Evolutionary conservation across 1,284 basidiomycete species (phyloP).

Genomic region (Cryptococcus sp.): DNA sequence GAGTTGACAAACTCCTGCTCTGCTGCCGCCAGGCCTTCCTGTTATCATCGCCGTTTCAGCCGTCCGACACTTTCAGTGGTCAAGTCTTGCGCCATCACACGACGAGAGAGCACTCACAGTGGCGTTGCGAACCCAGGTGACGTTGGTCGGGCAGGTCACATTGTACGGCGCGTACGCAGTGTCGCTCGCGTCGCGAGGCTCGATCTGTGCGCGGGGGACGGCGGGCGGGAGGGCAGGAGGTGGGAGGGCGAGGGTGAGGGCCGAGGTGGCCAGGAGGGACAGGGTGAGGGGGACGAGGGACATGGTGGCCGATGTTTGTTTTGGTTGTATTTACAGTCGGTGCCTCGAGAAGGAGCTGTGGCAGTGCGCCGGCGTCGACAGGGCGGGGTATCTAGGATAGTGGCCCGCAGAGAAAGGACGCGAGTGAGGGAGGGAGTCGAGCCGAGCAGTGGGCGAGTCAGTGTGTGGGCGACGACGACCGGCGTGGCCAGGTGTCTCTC

Average conservation of each 20-base stretch:
- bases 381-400: too few relatives aligned
- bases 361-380: conserved; percentile 1
- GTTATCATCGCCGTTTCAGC: background rate
- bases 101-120: conserved; percentile 30
- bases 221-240: too few relatives aligned
- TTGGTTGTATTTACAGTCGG: background rate
- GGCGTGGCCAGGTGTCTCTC: too few relatives aligned
- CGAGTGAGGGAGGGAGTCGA: too few relatives aligned
- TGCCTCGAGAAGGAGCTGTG: conserved; percentile 1
- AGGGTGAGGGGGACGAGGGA: background rate
- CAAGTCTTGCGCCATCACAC: background rate
- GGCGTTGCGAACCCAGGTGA: conserved; percentile 43
- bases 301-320: too few relatives aligned
- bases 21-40: conserved; percentile 29
- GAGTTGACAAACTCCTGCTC: conserved; percentile 36
- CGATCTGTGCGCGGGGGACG: background rate
- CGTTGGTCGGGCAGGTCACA: conserved; percentile 38
- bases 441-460: too few relatives aligned
- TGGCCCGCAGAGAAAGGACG: too few relatives aligned
- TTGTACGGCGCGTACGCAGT: conserved; percentile 42
- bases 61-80: background rate
- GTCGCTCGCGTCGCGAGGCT: conserved; percentile 8
- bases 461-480: too few relatives aligned
- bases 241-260: background rate
- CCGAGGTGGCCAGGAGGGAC: background rate